Conservation (phyloP, 768 basidiomycete genomes). For the Leccinum aurantiacum region DNA sequence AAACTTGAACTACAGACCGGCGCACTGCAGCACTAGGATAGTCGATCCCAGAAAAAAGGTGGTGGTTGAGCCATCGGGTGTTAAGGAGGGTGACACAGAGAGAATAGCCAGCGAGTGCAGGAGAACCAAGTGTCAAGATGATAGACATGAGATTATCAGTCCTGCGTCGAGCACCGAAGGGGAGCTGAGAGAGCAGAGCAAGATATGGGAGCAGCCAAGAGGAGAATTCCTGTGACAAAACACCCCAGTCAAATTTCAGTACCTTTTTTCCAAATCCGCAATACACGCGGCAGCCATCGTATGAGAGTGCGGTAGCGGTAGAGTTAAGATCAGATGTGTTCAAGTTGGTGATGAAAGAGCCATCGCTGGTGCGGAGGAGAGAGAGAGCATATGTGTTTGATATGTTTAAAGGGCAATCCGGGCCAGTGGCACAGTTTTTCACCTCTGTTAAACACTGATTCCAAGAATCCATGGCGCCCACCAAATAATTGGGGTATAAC, state of each 20-base stretch:
- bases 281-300: conserved; percentile 1
- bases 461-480: conserved; percentile 5
- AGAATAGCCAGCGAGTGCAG: conserved; percentile 45
- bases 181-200: conserved; percentile 47
- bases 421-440: not conserved
- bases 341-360: not conserved
- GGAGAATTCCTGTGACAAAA: conserved; percentile 37
- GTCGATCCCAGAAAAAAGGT: conserved; percentile 28
- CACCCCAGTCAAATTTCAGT: conserved; percentile 12
- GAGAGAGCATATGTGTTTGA: conserved; percentile 14
- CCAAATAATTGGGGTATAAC: not conserved
- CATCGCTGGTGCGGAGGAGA: conserved; percentile 13
- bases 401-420: conserved; percentile 5
- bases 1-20: conserved; percentile 30
- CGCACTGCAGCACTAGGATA: conserved; percentile 22
- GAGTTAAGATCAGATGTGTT: not conserved
- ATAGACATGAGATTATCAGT: conserved; percentile 43
- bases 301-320: conserved; percentile 14
- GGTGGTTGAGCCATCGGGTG: conserved; percentile 40
- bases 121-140: conserved; percentile 46
- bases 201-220: conserved; percentile 51
- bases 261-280: too few relatives aligned
- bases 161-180: conserved; percentile 41
- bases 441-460: conserved; percentile 16
- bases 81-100: conserved; percentile 44